Conservation (phyloP, 2,329 filamentous ascomycete genomes). For the Mycocentrospora acerina region DNA sequence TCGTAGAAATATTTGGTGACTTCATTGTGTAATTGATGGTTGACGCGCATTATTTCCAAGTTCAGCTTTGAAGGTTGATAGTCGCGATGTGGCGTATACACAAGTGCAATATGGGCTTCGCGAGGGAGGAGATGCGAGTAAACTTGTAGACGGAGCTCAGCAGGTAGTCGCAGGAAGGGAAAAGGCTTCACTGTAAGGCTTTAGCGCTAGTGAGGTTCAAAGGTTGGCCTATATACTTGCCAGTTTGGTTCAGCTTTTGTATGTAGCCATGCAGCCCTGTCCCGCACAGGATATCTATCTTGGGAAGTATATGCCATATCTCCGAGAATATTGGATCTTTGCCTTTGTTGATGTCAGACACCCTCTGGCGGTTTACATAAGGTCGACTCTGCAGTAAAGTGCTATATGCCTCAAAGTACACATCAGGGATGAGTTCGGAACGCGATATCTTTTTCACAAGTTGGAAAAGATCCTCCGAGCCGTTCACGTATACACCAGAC, state of each 20-base stretch:
- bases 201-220: slow-evolving; percentile 4
- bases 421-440: slow-evolving; percentile 19
- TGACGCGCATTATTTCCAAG: slow-evolving; percentile 20
- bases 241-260: slow-evolving; percentile 12
- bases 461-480: slow-evolving; percentile 21
- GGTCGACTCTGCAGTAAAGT: slow-evolving; percentile 12
- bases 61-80: slow-evolving; percentile 4
- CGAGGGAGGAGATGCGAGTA: slow-evolving; percentile 21
- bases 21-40: slow-evolving; percentile 19
- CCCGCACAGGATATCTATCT: slow-evolving; percentile 18
- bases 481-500: slow-evolving; percentile 14
- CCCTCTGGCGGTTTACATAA: slow-evolving; percentile 15
- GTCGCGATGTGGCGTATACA: background rate
- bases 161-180: slow-evolving; percentile 22
- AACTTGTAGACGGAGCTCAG: slow-evolving; percentile 24
- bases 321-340: slow-evolving; percentile 24
- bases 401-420: slow-evolving; percentile 21
- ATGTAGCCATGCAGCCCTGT: slow-evolving; percentile 17
- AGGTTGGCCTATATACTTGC: slow-evolving; percentile 6
- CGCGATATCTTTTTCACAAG: slow-evolving; percentile 15
- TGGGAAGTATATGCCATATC: slow-evolving; percentile 15
- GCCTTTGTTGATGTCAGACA: slow-evolving; percentile 12
- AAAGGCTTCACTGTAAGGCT: slow-evolving; percentile 17
- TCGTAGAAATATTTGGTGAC: slow-evolving; percentile 16
- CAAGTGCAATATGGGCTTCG: slow-evolving; percentile 8